Base-by-base conservation (phyloP, 441 rosid species). In the Populus hybrid region DNA sequence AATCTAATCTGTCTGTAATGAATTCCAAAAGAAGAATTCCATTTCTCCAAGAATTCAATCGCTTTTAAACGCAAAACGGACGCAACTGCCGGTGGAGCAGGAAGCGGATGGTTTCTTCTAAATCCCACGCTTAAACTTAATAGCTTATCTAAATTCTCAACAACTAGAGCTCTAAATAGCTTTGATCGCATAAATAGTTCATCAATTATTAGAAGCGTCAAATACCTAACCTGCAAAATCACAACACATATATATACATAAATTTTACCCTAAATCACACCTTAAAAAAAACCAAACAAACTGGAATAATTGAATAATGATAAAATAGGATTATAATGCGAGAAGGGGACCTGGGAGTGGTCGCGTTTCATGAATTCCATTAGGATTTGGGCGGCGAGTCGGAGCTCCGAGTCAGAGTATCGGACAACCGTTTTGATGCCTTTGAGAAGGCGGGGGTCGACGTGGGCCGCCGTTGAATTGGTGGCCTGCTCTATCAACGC, bases 101-200 rank as follows among this genome's bases (percentile, higher is more conserved):
- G 98, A 73, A 93, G 92, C 0, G 95, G 93, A 69, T 78, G 42
- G 83, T 85, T 86, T 80, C 85, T 85, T 82, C 93, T 86, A 77
- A 96, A 96, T 20, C 98, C 98, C 75, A 96, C 82, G 71, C 97
- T 90, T 77, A 89, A 87, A 77, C 83, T 87, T 85, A 90, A 81
- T 20, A 94, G 78, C 72, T 88, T 90, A 83, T 96, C 99, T 75
- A 94, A 81, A 64, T 90, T 88, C 79, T 88, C 91, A 7, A 90
- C 87, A 5, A 93, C 69, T 80, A 94, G 84, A 63, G 76, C 63
- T 82, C 98, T 91, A 81, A 96, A 96, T 50, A 92, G 90, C 90
- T 94, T 92, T 21, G 97, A 96, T 28, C 97, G 87, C 96, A 96
- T 91, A 83, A 95, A 94, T 34, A 96, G 90, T 77, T 94, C 95